Evolutionary conservation across 306 rosid species (phyloP).

Genomic region (Begonia loranthoides): DNA sequence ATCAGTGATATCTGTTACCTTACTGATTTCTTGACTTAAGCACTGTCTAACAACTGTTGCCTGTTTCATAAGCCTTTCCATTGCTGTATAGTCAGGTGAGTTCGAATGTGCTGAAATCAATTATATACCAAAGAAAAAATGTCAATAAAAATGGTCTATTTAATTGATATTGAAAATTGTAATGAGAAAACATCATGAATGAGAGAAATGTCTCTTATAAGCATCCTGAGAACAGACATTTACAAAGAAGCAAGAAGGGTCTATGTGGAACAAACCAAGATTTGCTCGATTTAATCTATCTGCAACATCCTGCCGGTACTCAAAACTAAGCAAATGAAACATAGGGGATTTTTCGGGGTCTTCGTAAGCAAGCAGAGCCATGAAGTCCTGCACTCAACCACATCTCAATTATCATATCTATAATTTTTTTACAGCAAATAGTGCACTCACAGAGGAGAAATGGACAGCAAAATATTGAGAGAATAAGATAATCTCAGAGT

Average conservation of each 20-base stretch:
- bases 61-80: slow-evolving; percentile 86
- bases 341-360: slow-evolving; percentile 88
- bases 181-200: not conserved
- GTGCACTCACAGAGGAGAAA: too few species aligned
- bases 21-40: slow-evolving; percentile 48
- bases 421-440: not conserved
- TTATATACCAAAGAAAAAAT: slow-evolving; percentile 11
- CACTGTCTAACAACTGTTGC: slow-evolving; percentile 62
- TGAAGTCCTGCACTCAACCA: slow-evolving; percentile 41
- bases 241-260: not conserved
- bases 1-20: slow-evolving; percentile 29
- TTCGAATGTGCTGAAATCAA: slow-evolving; percentile 51
- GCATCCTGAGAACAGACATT: slow-evolving; percentile 5
- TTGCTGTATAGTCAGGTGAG: slow-evolving; percentile 58
- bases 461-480: too few species aligned
- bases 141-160: not conserved
- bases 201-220: not conserved
- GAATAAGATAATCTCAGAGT: too few species aligned
- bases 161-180: not conserved
- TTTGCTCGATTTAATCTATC: slow-evolving; percentile 64
- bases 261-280: slow-evolving; percentile 54
- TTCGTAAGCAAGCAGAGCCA: slow-evolving; percentile 82
- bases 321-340: slow-evolving; percentile 77
- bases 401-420: not conserved
- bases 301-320: slow-evolving; percentile 61